Conservation (phyloP, 768 basidiomycete genomes). For the Russula sp. region DNA sequence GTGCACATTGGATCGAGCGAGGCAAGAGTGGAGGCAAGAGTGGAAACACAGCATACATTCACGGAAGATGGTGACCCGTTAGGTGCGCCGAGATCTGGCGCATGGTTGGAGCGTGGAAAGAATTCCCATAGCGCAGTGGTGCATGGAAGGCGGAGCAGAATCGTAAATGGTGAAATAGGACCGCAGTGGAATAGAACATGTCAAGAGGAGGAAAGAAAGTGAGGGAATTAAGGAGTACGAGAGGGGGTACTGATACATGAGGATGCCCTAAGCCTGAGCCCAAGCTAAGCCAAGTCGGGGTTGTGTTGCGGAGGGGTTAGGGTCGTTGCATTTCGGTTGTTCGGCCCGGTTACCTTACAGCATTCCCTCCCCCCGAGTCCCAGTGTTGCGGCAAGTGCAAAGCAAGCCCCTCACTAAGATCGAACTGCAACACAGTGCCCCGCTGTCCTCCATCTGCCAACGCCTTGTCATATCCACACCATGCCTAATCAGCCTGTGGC, state of each 20-base stretch:
- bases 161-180: slow-evolving; percentile 4
- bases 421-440: slow-evolving; percentile 1
- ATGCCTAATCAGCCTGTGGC: slow-evolving; percentile 30
- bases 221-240: neutral
- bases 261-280: neutral
- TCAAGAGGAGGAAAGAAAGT: neutral
- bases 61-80: neutral
- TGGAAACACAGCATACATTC: slow-evolving; percentile 5
- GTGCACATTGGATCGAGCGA: neutral
- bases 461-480: neutral
- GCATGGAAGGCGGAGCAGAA: slow-evolving; percentile 1
- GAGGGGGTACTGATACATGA: neutral
- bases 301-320: neutral
- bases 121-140: neutral
- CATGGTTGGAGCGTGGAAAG: slow-evolving; percentile 7
- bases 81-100: neutral
- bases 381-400: neutral
- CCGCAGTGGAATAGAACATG: neutral
- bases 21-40: slow-evolving; percentile 3
- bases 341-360: neutral
- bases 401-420: neutral
- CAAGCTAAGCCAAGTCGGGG: neutral
- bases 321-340: neutral
- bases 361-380: neutral
- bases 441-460: neutral